Conservation (phyloP, 805 yeast species). For the Pichia nakasei region DNA sequence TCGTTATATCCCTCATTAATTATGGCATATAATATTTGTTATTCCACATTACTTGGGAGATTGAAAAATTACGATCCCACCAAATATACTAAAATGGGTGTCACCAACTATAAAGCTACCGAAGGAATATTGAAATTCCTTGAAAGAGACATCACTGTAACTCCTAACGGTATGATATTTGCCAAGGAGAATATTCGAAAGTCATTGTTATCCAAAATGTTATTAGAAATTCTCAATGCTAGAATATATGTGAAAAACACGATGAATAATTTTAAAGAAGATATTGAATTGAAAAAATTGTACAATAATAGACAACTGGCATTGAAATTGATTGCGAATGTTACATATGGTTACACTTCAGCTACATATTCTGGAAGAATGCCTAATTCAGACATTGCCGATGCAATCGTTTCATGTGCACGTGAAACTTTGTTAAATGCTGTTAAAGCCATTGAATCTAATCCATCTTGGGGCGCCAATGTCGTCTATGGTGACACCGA, state of each 20-base stretch:
- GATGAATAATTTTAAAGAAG: constrained; percentile 45
- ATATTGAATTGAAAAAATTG: constrained; percentile 41
- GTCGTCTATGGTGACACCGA: constrained; percentile 98
- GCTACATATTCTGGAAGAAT: constrained; percentile 94
- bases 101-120: constrained; percentile 39
- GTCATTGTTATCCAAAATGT: constrained; percentile 74
- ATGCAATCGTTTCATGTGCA: constrained; percentile 86
- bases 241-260: constrained; percentile 72
- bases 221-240: constrained; percentile 72
- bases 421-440: constrained; percentile 74
- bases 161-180: constrained; percentile 86
- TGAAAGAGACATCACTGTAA: constrained; percentile 46
- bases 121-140: constrained; percentile 48
- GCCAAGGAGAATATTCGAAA: constrained; percentile 56
- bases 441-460: constrained; percentile 53
- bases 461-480: constrained; percentile 67
- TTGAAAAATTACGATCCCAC: constrained; percentile 42
- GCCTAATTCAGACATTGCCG: constrained; percentile 96
- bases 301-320: constrained; percentile 79
- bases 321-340: constrained; percentile 83
- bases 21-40: constrained; percentile 86
- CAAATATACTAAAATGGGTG: constrained; percentile 44
- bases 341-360: constrained; percentile 91
- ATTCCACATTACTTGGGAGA: constrained; percentile 61
- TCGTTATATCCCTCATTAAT: constrained; percentile 89